Conservation (phyloP, 2,329 filamentous ascomycete genomes). For the Aspergillus fijiensis region DNA sequence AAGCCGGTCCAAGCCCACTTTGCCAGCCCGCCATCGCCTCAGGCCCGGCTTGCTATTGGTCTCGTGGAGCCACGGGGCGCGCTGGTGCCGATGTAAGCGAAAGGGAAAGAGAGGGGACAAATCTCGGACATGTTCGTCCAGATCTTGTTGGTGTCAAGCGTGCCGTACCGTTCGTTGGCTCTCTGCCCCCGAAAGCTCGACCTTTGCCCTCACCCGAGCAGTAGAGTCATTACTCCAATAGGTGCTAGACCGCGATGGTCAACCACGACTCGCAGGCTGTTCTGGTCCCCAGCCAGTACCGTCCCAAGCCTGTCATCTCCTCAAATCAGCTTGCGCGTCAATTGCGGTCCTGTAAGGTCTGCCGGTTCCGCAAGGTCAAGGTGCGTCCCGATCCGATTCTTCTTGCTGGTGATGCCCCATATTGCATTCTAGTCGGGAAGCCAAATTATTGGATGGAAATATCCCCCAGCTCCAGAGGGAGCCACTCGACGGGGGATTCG, state of each 20-base stretch:
- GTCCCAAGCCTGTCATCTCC: slow-evolving; percentile 21
- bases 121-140: slow-evolving; percentile 32
- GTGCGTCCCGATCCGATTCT: slow-evolving; percentile 24
- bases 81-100: slow-evolving; percentile 16
- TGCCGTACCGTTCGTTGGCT: slow-evolving; percentile 28
- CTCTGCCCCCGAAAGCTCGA: slow-evolving; percentile 13
- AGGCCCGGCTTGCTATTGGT: slow-evolving; percentile 3
- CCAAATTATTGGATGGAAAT: background rate
- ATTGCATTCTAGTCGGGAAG: background rate
- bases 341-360: slow-evolving; percentile 41
- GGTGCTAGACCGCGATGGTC: slow-evolving; percentile 21
- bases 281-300: slow-evolving; percentile 12
- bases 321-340: slow-evolving; percentile 28
- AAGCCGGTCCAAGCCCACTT: background rate
- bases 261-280: slow-evolving; percentile 23
- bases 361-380: slow-evolving; percentile 41
- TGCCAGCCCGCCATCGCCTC: background rate
- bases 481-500: background rate
- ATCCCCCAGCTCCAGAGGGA: background rate
- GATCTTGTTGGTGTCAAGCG: slow-evolving; percentile 32
- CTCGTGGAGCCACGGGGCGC: slow-evolving; percentile 4
- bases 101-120: slow-evolving; percentile 20
- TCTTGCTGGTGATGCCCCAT: background rate
- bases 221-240: background rate
- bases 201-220: background rate